These are phyloP conservation scores for Trichosanthes cucumerina DNA, from an alignment of 306 rosid genomes.

Conservation along the genomic window DNA sequence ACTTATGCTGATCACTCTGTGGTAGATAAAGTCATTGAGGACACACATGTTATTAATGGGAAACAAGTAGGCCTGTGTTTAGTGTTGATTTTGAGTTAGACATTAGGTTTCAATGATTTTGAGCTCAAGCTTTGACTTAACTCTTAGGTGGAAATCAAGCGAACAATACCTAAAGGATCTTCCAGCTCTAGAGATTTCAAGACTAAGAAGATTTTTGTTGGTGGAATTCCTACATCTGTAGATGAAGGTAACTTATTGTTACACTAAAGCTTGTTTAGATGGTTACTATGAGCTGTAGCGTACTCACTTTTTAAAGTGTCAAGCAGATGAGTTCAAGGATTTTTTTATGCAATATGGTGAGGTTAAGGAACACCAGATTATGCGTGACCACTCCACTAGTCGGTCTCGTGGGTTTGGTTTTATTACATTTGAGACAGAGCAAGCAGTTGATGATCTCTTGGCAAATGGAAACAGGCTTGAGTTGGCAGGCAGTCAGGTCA, in stretches of 20 bases:
- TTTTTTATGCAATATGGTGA: constrained; percentile 39
- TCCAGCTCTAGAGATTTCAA: constrained; percentile 72
- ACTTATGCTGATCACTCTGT: constrained; percentile 75
- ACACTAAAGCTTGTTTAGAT: constrained; percentile 3
- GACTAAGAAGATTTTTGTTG: constrained; percentile 89
- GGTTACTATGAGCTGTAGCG: constrained; percentile 38
- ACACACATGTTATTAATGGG: constrained; percentile 65
- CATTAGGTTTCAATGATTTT: neutral
- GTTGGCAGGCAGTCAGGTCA: constrained; percentile 83
- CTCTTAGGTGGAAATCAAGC: constrained; percentile 79
- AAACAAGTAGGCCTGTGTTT: constrained; percentile 49
- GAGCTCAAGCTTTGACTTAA: neutral
- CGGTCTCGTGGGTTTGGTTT: constrained; percentile 71
- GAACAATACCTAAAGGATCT: constrained; percentile 91
- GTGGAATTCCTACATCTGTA: constrained; percentile 83
- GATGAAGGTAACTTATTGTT: constrained; percentile 54
- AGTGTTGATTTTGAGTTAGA: constrained; percentile 20
- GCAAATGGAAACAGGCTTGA: constrained; percentile 83
- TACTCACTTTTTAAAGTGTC: constrained; percentile 60
- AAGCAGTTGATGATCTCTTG: constrained; percentile 77
- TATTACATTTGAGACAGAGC: constrained; percentile 65
- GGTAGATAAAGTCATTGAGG: constrained; percentile 85
- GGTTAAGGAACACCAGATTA: constrained; percentile 44
- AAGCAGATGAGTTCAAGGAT: constrained; percentile 58
- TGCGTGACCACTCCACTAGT: constrained; percentile 51